These are phyloP conservation scores for Acrocalymma vagum DNA, from an alignment of 2,329 filamentous ascomycete species.

Conservation along the genomic window DNA sequence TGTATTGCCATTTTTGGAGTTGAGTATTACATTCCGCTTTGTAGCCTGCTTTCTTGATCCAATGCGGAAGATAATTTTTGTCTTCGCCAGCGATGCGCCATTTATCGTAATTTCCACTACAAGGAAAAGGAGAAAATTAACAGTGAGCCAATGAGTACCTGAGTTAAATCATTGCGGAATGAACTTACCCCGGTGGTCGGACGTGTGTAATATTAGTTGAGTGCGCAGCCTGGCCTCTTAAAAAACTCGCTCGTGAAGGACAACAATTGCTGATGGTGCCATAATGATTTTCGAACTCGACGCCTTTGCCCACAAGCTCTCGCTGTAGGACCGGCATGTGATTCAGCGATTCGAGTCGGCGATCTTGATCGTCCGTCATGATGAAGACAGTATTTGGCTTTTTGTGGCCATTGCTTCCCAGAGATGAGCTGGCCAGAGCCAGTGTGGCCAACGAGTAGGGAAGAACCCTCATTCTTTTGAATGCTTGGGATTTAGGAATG, in stretches of 20 bases:
- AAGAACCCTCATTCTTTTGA: background rate
- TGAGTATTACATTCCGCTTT: constrained; percentile 72
- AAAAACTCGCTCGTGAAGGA: constrained; percentile 70
- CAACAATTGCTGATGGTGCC: constrained; percentile 73
- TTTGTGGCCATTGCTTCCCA: background rate
- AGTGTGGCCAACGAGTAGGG: no score
- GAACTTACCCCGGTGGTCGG: no score
- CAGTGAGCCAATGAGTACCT: no score
- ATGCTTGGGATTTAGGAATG: no score
- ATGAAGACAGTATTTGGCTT: constrained; percentile 69
- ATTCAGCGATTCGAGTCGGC: constrained; percentile 65
- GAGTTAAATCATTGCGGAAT: no score
- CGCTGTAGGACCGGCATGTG: constrained; percentile 67
- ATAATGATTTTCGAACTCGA: constrained; percentile 67
- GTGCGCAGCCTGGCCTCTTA: constrained; percentile 71
- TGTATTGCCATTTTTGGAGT: constrained; percentile 60
- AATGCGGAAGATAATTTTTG: constrained; percentile 68
- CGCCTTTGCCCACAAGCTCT: constrained; percentile 65
- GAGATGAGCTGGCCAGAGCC: no score
- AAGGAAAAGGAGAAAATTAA: no score
- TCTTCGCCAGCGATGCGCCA: constrained; percentile 7
- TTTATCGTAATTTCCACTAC: constrained; percentile 68
- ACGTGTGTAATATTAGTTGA: constrained; percentile 74
- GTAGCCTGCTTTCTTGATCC: constrained; percentile 72
- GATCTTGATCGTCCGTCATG: constrained; percentile 72